Percentiles rank a stretch among this genome's conserved stretches.
Conservation (phyloP, 2,329 filamentous ascomycete species). For the Hypoxylon sp. region DNA sequence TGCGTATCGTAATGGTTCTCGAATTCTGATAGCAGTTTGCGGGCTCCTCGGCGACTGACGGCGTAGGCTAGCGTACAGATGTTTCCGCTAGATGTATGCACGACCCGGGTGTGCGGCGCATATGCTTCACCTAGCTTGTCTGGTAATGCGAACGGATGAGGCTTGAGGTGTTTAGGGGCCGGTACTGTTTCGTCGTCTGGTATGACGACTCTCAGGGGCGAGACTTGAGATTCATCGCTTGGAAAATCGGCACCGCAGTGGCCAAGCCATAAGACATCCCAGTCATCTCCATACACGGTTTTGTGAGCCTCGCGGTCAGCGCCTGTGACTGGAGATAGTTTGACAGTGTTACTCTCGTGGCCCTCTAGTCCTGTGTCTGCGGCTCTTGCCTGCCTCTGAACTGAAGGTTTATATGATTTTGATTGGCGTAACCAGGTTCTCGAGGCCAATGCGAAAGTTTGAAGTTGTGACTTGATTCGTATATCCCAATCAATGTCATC, state of each 20-base stretch:
- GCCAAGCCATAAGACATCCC: slow-evolving; percentile 43
- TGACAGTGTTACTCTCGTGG: slow-evolving; percentile 11
- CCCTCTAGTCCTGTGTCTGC: not conserved
- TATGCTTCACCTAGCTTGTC: slow-evolving; percentile 38
- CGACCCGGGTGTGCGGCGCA: slow-evolving; percentile 49
- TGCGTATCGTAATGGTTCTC: slow-evolving; percentile 39
- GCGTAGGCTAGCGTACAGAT: slow-evolving; percentile 51
- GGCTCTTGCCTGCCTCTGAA: not conserved
- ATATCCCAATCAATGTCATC: slow-evolving; percentile 68
- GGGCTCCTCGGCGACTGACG: slow-evolving; percentile 49
- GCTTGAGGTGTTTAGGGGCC: slow-evolving; percentile 39
- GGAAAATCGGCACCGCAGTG: slow-evolving; percentile 42
- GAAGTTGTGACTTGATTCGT: slow-evolving; percentile 57
- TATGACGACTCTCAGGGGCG: slow-evolving; percentile 30
- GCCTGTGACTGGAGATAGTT: not conserved
- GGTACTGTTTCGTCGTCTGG: slow-evolving; percentile 37
- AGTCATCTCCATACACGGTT: slow-evolving; percentile 35
- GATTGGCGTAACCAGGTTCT: slow-evolving; percentile 39
- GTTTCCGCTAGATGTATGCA: slow-evolving; percentile 46
- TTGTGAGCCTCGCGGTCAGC: not conserved
- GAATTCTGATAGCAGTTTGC: slow-evolving; percentile 48
- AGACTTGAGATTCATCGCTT: not conserved
- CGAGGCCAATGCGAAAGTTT: slow-evolving; percentile 50
- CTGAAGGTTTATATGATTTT: slow-evolving; percentile 9
- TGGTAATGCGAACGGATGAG: slow-evolving; percentile 39